Evolutionary conservation across 1,284 basidiomycete genomes (phyloP).

Genomic region (Athelia sp.): DNA sequence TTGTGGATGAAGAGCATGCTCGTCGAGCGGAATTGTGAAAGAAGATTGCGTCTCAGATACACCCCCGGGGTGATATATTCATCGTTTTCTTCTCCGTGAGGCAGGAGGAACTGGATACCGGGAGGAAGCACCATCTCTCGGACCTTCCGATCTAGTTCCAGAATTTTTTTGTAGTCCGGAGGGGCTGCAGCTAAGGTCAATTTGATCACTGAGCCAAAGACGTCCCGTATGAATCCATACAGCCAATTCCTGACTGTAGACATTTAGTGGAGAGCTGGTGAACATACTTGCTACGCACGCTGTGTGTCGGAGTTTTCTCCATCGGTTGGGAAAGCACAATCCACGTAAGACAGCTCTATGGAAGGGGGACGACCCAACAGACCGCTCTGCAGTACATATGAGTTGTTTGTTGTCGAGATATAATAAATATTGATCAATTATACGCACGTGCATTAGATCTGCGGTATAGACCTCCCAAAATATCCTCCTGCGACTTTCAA

Average conservation of each 20-base stretch:
- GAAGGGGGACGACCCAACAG: slow-evolving; percentile 33
- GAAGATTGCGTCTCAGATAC: background rate
- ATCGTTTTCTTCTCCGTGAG: no score
- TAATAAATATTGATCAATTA: background rate
- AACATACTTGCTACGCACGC: slow-evolving; percentile 13
- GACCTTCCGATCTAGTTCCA: background rate
- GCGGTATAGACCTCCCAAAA: slow-evolving; percentile 12
- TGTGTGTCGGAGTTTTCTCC: slow-evolving; percentile 15
- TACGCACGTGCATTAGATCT: slow-evolving; percentile 9
- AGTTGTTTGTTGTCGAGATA: background rate
- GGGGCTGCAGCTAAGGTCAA: background rate
- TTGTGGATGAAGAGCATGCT: slow-evolving; percentile 38
- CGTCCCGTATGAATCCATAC: background rate
- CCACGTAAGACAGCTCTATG: slow-evolving; percentile 31
- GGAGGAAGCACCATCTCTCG: background rate
- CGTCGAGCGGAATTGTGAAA: background rate
- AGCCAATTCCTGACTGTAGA: background rate
- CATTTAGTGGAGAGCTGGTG: background rate
- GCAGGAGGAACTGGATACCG: background rate
- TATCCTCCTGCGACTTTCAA: background rate
- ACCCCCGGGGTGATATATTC: no score
- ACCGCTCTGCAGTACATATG: slow-evolving; percentile 21
- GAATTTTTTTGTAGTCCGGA: background rate
- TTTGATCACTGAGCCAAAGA: background rate
- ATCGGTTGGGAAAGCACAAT: slow-evolving; percentile 29